Evolutionary conservation across 768 basidiomycete genomes (phyloP).

Genomic region (Coprinopsis strossmayeri): DNA sequence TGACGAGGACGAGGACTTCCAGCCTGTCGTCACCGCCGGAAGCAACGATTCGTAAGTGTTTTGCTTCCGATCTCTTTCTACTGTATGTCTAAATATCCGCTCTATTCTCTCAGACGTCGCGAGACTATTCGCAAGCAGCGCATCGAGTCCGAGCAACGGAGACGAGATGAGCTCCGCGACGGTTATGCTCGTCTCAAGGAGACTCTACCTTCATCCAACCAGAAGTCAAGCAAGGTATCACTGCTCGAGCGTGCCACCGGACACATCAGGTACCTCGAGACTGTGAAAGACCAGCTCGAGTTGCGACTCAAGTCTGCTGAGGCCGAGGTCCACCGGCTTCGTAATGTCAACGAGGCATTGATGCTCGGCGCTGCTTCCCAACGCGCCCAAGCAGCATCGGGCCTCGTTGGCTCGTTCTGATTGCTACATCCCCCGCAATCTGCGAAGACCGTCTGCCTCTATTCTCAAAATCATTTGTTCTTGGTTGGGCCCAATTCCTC

Average conservation of each 20-base stretch:
- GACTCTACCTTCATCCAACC: constrained; percentile 82
- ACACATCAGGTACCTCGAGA: constrained; percentile 84
- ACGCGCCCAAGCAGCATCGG: constrained; percentile 42
- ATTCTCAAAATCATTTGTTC: constrained; percentile 16
- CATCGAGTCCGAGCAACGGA: constrained; percentile 89
- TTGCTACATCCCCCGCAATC: constrained; percentile 26
- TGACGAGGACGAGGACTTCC: constrained; percentile 73
- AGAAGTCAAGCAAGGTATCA: constrained; percentile 90
- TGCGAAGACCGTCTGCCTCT: constrained; percentile 23
- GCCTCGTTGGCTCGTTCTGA: constrained; percentile 44
- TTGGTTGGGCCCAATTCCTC: constrained; percentile 9
- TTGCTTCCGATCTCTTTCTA: constrained; percentile 3
- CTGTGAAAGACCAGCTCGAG: constrained; percentile 69
- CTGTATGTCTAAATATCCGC: constrained; percentile 2
- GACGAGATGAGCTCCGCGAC: constrained; percentile 88
- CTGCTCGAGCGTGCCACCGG: constrained; percentile 83
- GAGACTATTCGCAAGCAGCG: constrained; percentile 89
- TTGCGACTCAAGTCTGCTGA: constrained; percentile 72
- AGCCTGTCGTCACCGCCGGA: constrained; percentile 41
- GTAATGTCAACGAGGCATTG: constrained; percentile 83
- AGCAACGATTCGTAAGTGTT: constrained; percentile 42
- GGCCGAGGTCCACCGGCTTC: constrained; percentile 73
- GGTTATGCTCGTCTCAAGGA: constrained; percentile 90
- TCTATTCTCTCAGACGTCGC: constrained; percentile 47
- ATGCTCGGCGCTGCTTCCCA: constrained; percentile 83